Evolutionary conservation across 176 grass and related monocot genomes (phyloP), one percentile per base, ranked within the genome.

Genomic region (Leersia perrieri): DNA sequence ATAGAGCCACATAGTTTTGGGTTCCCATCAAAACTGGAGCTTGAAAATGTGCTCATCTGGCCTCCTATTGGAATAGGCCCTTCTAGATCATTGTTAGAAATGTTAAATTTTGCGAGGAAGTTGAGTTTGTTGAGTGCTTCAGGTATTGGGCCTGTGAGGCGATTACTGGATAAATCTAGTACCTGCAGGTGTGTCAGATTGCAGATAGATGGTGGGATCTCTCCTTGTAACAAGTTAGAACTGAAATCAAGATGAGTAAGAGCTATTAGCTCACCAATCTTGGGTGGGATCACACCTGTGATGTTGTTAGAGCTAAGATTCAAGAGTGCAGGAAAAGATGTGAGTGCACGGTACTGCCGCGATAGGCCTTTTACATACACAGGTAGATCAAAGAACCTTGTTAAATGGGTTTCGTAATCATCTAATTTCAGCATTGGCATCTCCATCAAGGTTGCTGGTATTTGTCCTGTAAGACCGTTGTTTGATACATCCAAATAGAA

Each of bases 401-500:
- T 15, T 15, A 15, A 44, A 44, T 44, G 12, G 12, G 41, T 13
- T 15, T 44, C 1, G 12, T 15, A 44, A 44, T 44, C 4, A 14
- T 14, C 41, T 14, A 44, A 15, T 4, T 0, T 25, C 0, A 85
- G 47, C 78, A 87, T 72, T 13, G 20, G 55, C 66, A 90, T 82
- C 5, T 36, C 22, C 6, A 11, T 78, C 5, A 90, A 9, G 0
- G 14, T 0, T n/a, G 8, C 9, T 8, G 83, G 88, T 3, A 87
- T 78, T 15, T 67, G 36, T 1, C 79, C 83, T 3, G 60, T 78
- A 2, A 90, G 33, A 5, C 12, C 51, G 60, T 86, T 90, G 11
- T 67, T 30, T 62, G 77, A 82, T 40, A 89, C 1, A 1, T 86
- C 83, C 5, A 90, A 0, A 58, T 10, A 86, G 60, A 86, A 86